Base-by-base conservation (phyloP, 345 rosid species). In the Brassica nigra region DNA sequence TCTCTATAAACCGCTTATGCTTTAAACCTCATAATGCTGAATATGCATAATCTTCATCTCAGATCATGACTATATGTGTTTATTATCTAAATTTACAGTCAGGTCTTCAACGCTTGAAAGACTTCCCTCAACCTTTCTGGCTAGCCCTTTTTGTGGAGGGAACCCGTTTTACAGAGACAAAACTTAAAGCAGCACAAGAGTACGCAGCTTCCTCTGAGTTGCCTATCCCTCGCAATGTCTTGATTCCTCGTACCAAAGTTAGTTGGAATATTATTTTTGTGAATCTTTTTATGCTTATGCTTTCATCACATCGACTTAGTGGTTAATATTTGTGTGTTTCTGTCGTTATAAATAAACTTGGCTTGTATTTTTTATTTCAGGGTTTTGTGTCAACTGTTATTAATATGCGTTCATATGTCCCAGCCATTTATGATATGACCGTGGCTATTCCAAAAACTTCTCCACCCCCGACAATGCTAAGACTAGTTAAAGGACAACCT, bases 161-260 rank as follows among this genome's bases (percentile, higher is more conserved):
- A 80, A 95, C 98, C 78, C 99, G 98, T 75, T 95, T 93, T 78
- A 95, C 99, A 3, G 91, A 87, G 82, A 94, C 91, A 54, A 95
- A 95, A 83, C 97, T 95, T 82, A 82, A 88, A 84, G 99, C 95
- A 2, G 98, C 99, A 47, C 99, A 91, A 82, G 94, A 90, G 76
- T 95, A 90, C 71, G 98, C 99, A 66, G 84, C 87, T 79, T 86
- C 98, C 63, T 86, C 87, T 75, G 97, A 93, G 58, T 83, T 93
- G 78, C 96, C 99, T 69, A 28, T 88, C 70, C 99, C 99, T 57
- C 89, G 91, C 79, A 93, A 95, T 85, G 95, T 92, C 68, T 82
- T 95, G 88, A 88, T 95, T 80, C 99, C 99, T 81, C 97, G 99
- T 28, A 95, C 99, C 47, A 95, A 95, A 93, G 99, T 95, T 67